These are phyloP conservation scores for Dactylonectria estremocensis DNA, from an alignment of 2,329 filamentous ascomycete species.

Conservation along the genomic window DNA sequence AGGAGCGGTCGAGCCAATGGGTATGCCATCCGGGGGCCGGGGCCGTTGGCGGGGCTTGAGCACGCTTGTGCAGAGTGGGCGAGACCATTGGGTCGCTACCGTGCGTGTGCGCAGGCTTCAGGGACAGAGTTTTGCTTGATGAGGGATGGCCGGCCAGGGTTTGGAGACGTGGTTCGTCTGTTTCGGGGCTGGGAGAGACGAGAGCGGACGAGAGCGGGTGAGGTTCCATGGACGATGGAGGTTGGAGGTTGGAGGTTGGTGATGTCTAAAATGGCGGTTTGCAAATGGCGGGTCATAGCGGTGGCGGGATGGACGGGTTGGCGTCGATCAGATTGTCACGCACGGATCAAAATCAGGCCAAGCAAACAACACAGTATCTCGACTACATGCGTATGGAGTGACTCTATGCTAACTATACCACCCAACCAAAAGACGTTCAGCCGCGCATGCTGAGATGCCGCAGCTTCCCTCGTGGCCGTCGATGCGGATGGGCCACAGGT, in stretches of 20 bases:
- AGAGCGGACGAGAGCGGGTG: background rate
- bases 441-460: background rate
- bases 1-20: conserved; percentile 43
- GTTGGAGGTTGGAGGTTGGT: background rate
- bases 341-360: too few relatives aligned
- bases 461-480: background rate
- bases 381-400: background rate
- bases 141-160: conserved; percentile 17
- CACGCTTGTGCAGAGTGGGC: conserved; percentile 40
- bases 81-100: conserved; percentile 44
- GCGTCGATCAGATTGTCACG: too few relatives aligned
- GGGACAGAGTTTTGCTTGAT: conserved; percentile 17
- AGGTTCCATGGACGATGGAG: conserved; percentile 14
- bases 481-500: conserved; percentile 28
- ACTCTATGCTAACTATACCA: too few relatives aligned
- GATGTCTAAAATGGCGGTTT: conserved; percentile 5
- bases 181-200: background rate
- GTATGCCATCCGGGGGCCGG: conserved; percentile 42
- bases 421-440: background rate
- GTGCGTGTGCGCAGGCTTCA: conserved; percentile 6
- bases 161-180: conserved; percentile 13
- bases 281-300: conserved; percentile 15
- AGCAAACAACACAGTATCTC: background rate
- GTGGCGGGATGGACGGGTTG: conserved; percentile 1
- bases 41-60: conserved; percentile 40